Evolutionary conservation across 1,284 basidiomycete species (phyloP), one percentile per base, ranked within the genome.

Genomic region (Polyporus tsugae): DNA sequence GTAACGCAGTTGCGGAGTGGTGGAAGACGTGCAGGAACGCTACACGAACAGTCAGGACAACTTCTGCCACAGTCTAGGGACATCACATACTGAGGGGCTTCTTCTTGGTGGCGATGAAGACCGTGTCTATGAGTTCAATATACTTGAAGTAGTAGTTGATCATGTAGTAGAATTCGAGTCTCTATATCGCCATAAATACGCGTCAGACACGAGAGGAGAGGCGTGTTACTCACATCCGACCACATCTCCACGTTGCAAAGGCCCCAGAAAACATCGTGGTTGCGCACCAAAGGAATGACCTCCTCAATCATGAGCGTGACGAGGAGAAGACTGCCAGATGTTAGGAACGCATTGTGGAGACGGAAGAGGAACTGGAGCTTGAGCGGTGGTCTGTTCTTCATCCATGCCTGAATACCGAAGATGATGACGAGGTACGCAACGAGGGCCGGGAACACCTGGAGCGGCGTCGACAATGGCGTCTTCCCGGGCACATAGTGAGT

Each of bases 71-170:
- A 62, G 61, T 38, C 53, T 63, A 25, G 49, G 29, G 61, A 60
- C 63, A 60, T 58, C 25, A 82, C 89, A 72, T 77, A 96, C 95
- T 93, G 64, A 99, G 86, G 36, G 95, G 95, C 83, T 99, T 98
- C 88, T 98, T 98, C 89, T 98, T 99, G 77, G 97, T 84, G n/a
- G 95, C 95, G 74, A 99, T 90, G 88, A 99, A 99, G 73, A 98
- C 88, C 6, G 97, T 98, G 86, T 99, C 97, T 71, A 97, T 80
- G 68, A 98, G 89, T 83, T 99, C 97, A 72, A 96, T 82, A 79
- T 96, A 96, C 81, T 97, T 96, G 89, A 97, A 95, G 82, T 92
- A 95, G 85, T 99, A 99, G 86, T 99, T 99, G 86, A 99, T 88
- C 86, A 99, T 96, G 86, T 99, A 99, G 84, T 95, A 98, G 76